phyloP scores from a whole-genome alignment of 2,329 filamentous ascomycete genomes.

The Coleophoma eucalyptorum region DNA sequence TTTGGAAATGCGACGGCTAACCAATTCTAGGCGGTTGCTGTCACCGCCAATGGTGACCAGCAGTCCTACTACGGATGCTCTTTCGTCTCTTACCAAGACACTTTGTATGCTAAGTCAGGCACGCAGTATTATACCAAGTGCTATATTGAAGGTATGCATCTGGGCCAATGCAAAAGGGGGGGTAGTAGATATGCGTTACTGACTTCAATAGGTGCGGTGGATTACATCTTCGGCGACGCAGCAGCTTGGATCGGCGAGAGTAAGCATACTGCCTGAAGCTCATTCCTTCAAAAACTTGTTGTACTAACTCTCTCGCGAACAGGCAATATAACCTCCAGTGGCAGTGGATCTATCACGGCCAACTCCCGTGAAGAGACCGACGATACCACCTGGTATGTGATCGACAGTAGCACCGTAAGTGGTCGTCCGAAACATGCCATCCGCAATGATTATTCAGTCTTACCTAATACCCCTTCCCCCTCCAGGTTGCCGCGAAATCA shows the following conservation, averaged over 20 bases:
- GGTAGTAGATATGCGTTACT: background rate
- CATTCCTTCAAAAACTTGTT: no score
- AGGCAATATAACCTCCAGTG: constrained; percentile 19
- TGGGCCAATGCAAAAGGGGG: no score
- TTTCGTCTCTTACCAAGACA: constrained; percentile 52
- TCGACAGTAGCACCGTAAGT: constrained; percentile 44
- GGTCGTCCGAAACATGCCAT: no score
- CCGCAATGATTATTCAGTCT: background rate
- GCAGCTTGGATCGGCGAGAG: constrained; percentile 46
- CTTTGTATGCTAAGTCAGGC: constrained; percentile 42
- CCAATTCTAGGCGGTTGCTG: constrained; percentile 35
- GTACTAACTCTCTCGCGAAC: background rate
- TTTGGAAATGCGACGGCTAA: background rate
- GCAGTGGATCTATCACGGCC: constrained; percentile 39
- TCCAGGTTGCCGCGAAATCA: constrained; percentile 2
- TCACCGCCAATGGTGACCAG: constrained; percentile 46
- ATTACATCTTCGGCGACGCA: constrained; percentile 54
- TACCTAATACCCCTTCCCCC: constrained; percentile 15
- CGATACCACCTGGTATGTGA: constrained; percentile 41
- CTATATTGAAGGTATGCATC: constrained; percentile 43
- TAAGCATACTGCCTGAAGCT: background rate
- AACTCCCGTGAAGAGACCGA: constrained; percentile 33
- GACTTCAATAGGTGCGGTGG: constrained; percentile 31
- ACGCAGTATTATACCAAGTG: constrained; percentile 50
- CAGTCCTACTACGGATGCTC: constrained; percentile 48